Evolutionary conservation across 768 basidiomycete species (phyloP).

Genomic region (Agaricus sinodeliciosus): DNA sequence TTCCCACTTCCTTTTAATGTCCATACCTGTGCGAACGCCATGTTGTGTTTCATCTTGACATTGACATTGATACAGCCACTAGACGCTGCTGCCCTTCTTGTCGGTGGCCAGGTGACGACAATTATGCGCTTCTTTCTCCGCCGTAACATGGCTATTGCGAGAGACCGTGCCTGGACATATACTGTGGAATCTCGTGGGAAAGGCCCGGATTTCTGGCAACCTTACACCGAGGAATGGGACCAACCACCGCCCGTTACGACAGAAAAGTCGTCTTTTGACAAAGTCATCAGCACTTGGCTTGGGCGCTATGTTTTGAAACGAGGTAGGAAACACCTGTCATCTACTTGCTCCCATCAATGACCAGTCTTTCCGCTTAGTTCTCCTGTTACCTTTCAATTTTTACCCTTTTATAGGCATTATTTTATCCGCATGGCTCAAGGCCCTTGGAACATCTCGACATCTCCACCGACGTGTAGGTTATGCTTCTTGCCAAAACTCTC

Average conservation of each 20-base stretch:
- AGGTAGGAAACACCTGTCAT: conserved; percentile 24
- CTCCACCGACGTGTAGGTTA: conserved; percentile 60
- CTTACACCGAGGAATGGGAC: conserved; percentile 80
- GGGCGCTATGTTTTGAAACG: conserved; percentile 38
- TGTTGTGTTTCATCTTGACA: background rate
- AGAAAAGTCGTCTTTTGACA: conserved; percentile 22
- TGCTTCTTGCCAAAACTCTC: background rate
- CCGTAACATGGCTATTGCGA: conserved; percentile 75
- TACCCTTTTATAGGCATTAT: conserved; percentile 66
- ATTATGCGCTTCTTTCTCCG: conserved; percentile 82
- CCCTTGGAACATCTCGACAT: conserved; percentile 57
- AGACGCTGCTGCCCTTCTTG: conserved; percentile 73
- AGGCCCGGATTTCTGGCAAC: conserved; percentile 75
- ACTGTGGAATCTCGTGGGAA: conserved; percentile 83
- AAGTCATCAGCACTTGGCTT: conserved; percentile 30
- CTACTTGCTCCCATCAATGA: background rate
- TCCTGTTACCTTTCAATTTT: conserved; percentile 52
- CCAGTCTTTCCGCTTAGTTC: background rate
- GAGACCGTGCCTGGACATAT: conserved; percentile 72
- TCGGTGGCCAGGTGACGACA: conserved; percentile 66
- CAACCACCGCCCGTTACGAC: conserved; percentile 38
- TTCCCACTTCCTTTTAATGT: conserved; percentile 58
- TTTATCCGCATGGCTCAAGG: conserved; percentile 57
- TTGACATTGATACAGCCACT: background rate
- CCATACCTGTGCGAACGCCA: conserved; percentile 51